Conservation (phyloP, 768 basidiomycete species). For the Rubroboletus pulcherrimus region DNA sequence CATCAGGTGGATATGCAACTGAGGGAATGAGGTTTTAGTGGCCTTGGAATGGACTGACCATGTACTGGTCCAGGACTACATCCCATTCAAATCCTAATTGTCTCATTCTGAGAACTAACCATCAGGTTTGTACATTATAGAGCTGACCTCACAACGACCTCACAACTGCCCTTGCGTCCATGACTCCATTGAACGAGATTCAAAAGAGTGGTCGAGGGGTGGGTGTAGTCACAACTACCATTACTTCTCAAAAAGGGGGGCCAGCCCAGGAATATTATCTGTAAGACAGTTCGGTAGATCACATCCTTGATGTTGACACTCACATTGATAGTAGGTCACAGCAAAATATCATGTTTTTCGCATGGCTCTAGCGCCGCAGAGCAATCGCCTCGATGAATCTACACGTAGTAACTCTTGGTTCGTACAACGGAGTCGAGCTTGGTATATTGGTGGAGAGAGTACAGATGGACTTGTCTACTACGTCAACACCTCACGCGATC, state of each 20-base stretch:
- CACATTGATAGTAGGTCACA: too few species aligned
- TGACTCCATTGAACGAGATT: neutral
- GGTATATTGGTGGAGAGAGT: neutral
- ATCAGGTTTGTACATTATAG: neutral
- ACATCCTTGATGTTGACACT: too few species aligned
- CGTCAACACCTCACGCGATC: neutral
- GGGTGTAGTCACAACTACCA: neutral
- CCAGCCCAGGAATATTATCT: too few species aligned
- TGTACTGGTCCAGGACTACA: neutral
- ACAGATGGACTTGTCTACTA: neutral
- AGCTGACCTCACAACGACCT: neutral
- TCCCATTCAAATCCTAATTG: neutral
- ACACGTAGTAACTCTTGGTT: neutral
- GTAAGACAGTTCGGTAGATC: neutral
- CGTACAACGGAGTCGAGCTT: neutral
- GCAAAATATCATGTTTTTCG: too few species aligned
- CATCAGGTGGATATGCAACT: neutral
- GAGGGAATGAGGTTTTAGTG: neutral
- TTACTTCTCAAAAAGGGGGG: neutral
- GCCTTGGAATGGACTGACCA: neutral
- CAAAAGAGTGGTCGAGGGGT: neutral
- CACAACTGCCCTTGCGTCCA: neutral
- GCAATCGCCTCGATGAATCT: neutral
- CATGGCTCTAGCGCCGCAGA: too few species aligned
- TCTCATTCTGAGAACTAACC: neutral